phyloP scores from a whole-genome alignment of 768 basidiomycete species.

The Thelephora aurantiotincta region DNA sequence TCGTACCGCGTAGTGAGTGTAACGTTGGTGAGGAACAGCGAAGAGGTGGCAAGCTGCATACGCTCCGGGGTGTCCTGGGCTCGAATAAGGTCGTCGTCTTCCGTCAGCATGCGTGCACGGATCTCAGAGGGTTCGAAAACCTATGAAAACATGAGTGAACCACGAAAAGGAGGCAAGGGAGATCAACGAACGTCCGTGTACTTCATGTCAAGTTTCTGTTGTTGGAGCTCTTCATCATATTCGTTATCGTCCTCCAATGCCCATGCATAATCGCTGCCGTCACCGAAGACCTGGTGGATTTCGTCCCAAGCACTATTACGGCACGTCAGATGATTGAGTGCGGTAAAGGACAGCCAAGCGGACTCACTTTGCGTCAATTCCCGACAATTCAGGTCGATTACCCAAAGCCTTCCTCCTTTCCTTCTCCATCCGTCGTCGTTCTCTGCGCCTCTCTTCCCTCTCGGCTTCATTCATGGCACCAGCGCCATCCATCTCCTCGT shows the following conservation, averaged over 20 bases:
- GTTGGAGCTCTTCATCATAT: slow-evolving; percentile 31
- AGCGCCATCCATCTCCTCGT: slow-evolving; percentile 46
- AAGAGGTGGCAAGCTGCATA: slow-evolving; percentile 82
- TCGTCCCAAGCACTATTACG: slow-evolving; percentile 77
- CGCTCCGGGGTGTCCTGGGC: slow-evolving; percentile 87
- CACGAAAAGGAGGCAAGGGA: slow-evolving; percentile 4
- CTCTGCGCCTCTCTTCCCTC: slow-evolving; percentile 58
- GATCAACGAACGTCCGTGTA: slow-evolving; percentile 61
- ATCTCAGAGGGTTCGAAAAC: slow-evolving; percentile 98
- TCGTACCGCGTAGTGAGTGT: not conserved
- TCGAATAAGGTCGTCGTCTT: slow-evolving; percentile 88
- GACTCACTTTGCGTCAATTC: slow-evolving; percentile 73
- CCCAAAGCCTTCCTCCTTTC: slow-evolving; percentile 55
- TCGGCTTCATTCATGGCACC: slow-evolving; percentile 62
- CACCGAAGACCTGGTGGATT: slow-evolving; percentile 91
- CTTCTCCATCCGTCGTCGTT: slow-evolving; percentile 49
- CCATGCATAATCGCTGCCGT: slow-evolving; percentile 94
- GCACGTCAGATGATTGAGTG: slow-evolving; percentile 6
- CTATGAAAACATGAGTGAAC: slow-evolving; percentile 25
- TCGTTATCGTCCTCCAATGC: slow-evolving; percentile 76
- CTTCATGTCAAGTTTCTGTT: slow-evolving; percentile 58
- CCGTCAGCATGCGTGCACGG: slow-evolving; percentile 73
- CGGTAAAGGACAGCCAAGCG: not conserved
- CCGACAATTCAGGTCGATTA: slow-evolving; percentile 56
- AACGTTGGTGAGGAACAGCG: slow-evolving; percentile 49